Base-by-base conservation (phyloP, 2,329 filamentous ascomycete genomes). In the Penicillium janthinellum region DNA sequence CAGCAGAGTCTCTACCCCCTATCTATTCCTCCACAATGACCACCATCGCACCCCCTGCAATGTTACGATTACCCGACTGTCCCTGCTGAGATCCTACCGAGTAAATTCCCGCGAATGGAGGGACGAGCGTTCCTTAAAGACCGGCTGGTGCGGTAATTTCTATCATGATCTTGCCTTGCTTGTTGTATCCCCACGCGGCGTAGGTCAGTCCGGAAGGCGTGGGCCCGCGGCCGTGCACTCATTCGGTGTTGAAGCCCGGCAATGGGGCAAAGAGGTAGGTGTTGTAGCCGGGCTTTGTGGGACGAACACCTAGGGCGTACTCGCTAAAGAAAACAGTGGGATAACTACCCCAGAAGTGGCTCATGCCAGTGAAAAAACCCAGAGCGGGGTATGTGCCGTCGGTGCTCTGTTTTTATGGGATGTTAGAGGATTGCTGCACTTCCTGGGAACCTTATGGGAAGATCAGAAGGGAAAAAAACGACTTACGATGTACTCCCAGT, bases 121-220 rank as follows among this genome's bases (percentile, higher is more conserved):
- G 49, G n/a, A 52, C 20, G 6, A 39, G 6, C 0, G 12, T 52
- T n/a, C 49, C 49, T 3, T 39, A 6, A 11, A 52, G 49, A 5
- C 15, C 22, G 8, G 34, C 11, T 77, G n/a, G 56, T 22, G 56
- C 39, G 3, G 28, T 28, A 1, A 58, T 53, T 28, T 58, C 49
- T 34, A 58, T 53, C 12, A 53, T 15, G n/a, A 58, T 53, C 39
- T 47, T 53, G 14, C 55, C 55, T 22, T 38, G 35, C 14, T 28
- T 22, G 11, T 57, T 41, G 17, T 57, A 53, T 28, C 55, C 55
- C 55, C 47, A 57, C 11, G 55, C 55, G 15, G 55, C 55, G 34
- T 51, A 38, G 31, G 47, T 45, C 15, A 57, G 5, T 6, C 48
- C 48, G 2, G 48, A 28, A 15, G 58, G 47, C 7, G 58, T 57